Conservation (phyloP, 352 stramenopile genomes). For the Pythium folliculosum region DNA sequence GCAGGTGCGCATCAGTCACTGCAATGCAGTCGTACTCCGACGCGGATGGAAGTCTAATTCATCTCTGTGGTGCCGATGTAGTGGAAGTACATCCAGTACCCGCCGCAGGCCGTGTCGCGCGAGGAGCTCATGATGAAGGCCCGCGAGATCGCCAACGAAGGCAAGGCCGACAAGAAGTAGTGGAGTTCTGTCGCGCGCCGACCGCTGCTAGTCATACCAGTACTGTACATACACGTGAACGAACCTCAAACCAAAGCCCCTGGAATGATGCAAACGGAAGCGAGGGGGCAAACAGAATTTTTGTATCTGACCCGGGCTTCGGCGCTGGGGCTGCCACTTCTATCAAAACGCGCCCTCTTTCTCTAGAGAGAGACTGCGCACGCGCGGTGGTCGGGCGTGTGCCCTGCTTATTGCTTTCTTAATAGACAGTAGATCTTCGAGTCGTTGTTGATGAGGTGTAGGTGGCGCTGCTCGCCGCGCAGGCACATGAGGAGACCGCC, state of each 20-base stretch:
- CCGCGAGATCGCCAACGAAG: constrained; percentile 64
- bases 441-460: constrained; percentile 97
- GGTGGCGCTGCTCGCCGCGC: constrained; percentile 95
- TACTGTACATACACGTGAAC: not conserved
- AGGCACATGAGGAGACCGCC: constrained; percentile 97
- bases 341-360: not conserved
- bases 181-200: not conserved
- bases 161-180: constrained; percentile 39
- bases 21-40: not conserved
- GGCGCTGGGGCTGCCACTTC: not conserved
- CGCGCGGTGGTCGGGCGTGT: not conserved
- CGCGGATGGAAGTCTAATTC: not conserved
- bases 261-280: not conserved
- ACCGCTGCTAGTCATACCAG: not conserved
- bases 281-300: too few species aligned
- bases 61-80: constrained; percentile 20
- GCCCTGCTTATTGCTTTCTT: constrained; percentile 73
- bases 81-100: constrained; percentile 89
- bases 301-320: too few species aligned
- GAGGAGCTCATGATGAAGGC: constrained; percentile 82
- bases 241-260: too few species aligned
- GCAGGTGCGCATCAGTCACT: constrained; percentile 39
- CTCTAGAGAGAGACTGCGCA: not conserved
- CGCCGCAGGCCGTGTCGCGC: constrained; percentile 67
- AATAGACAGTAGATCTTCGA: constrained; percentile 94